Evolutionary conservation across 116 monocot genomes (phyloP), one percentile per base, ranked within the genome.

Genomic region (Phalaenopsis hybrid): DNA sequence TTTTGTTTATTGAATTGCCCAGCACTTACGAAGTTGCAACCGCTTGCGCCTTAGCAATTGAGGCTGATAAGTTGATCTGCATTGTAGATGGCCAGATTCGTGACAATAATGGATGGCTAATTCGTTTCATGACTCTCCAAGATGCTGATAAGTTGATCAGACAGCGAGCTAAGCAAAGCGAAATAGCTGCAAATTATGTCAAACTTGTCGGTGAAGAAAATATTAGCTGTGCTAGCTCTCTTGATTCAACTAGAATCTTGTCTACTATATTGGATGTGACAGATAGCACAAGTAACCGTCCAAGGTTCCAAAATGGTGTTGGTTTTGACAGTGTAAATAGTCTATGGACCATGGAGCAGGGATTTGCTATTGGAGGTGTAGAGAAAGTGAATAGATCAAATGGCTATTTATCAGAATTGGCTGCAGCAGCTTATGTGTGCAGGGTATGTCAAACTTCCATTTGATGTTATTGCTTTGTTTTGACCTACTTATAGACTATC

Each of bases 21-120:
- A 99, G 99, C 86, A 94, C 93, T 25, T 99, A 95, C 84, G 99
- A 99, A 87, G 99, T 99, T 81, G 99, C 92, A 73, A 99, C 99
- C 77, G 99, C 99, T 52, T 99, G 99, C 87, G 95, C 99, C 0
- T 82, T 99, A 74, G 93, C 99, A 9, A 84, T 99, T 69, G 82
- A 93, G 78, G 95, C 99, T 50, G 95, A 99, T 85, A 99, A 99
- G 79, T 79, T 99, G 52, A 95, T 99, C 58, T 99, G 95, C 85
- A 87, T 99, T 77, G 81, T 91, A 58, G 99, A 99, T 83, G 99
- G 95, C 17, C 88, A 84, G 31, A 99, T 99, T 80, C 86, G 87
- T 79, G 92, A 95, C 86, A 89, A 95, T 76, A 61, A 84, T 80
- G 89, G 87, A 50, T 84, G 85, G 50, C 84, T 81, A 49, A 85